A percentile compares a stretch with the other conserved stretches of the same genome.
Evolutionary conservation across 306 rosid species (phyloP).

Genomic region (Dalbergia oliveri): DNA sequence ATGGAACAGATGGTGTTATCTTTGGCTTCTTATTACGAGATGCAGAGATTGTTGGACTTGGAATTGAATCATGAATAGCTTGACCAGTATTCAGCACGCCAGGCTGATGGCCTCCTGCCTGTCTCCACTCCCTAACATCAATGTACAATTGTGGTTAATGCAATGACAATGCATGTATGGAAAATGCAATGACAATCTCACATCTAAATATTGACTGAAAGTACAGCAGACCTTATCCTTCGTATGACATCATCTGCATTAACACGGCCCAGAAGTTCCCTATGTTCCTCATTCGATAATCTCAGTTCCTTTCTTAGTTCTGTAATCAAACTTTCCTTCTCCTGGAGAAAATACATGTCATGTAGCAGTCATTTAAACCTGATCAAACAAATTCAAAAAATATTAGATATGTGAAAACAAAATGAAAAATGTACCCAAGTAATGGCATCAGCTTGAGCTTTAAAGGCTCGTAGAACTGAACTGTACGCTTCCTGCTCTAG

Average conservation of each 20-base stretch:
- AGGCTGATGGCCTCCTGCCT: slow-evolving; percentile 79
- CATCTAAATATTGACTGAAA: slow-evolving; percentile 26
- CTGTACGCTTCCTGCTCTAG: slow-evolving; percentile 97
- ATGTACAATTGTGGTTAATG: slow-evolving; percentile 44
- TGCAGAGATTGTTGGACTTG: slow-evolving; percentile 88
- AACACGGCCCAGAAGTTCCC: slow-evolving; percentile 90
- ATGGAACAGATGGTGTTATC: slow-evolving; percentile 66
- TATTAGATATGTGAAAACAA: slow-evolving; percentile 51
- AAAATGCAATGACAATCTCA: slow-evolving; percentile 36
- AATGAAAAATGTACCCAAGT: slow-evolving; percentile 81
- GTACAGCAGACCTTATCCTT: slow-evolving; percentile 76
- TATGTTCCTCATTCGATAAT: slow-evolving; percentile 93
- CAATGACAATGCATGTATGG: slow-evolving; percentile 18
- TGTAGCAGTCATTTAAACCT: slow-evolving; percentile 63
- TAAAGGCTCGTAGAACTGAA: slow-evolving; percentile 93
- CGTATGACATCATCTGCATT: slow-evolving; percentile 88
- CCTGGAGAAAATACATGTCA: slow-evolving; percentile 77
- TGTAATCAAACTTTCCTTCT: slow-evolving; percentile 89
- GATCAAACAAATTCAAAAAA: slow-evolving; percentile 49
- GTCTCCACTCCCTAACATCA: slow-evolving; percentile 90
- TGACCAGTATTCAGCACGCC: slow-evolving; percentile 67
- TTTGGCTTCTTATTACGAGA: slow-evolving; percentile 92
- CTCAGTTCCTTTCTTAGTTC: slow-evolving; percentile 94
- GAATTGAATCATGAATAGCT: slow-evolving; percentile 76
- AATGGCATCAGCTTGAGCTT: slow-evolving; percentile 99